Conservation (phyloP, 1,284 basidiomycete genomes). For the Apiotrichum akiyoshidainum region DNA sequence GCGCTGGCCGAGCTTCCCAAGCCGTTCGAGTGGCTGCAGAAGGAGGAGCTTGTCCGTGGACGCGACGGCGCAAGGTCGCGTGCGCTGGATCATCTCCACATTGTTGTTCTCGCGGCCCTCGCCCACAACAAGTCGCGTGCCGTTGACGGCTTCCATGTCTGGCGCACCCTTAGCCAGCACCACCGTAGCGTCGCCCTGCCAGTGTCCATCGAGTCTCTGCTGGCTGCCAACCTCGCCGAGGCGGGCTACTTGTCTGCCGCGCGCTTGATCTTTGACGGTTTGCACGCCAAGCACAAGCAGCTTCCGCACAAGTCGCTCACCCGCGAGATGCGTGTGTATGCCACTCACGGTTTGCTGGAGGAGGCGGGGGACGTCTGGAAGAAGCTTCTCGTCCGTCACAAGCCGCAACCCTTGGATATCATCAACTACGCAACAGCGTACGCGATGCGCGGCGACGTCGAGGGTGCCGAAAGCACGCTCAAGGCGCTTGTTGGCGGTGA, state of each 20-base stretch:
- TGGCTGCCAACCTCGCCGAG: constrained; percentile 8
- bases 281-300: constrained; percentile 8
- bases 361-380: constrained; percentile 10
- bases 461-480: background rate
- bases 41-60: background rate
- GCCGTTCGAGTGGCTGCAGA: constrained; percentile 11
- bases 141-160: constrained; percentile 7
- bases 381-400: constrained; percentile 9
- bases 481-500: constrained; percentile 2
- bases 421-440: constrained; percentile 8
- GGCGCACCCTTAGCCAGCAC: constrained; percentile 9
- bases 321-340: constrained; percentile 14
- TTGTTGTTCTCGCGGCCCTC: constrained; percentile 1
- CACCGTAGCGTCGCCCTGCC: constrained; percentile 15
- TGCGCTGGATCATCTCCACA: constrained; percentile 7
- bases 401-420: constrained; percentile 6
- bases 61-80: constrained; percentile 2
- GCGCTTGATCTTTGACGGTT: constrained; percentile 6
- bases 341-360: constrained; percentile 7
- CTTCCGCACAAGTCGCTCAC: constrained; percentile 16
- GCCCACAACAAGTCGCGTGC: background rate
- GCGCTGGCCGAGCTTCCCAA: constrained; percentile 7
- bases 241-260: background rate
- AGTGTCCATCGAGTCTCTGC: constrained; percentile 1
- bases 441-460: constrained; percentile 6